Conservation (phyloP, 257 asterid species). For the Fraxinus cuspidata region DNA sequence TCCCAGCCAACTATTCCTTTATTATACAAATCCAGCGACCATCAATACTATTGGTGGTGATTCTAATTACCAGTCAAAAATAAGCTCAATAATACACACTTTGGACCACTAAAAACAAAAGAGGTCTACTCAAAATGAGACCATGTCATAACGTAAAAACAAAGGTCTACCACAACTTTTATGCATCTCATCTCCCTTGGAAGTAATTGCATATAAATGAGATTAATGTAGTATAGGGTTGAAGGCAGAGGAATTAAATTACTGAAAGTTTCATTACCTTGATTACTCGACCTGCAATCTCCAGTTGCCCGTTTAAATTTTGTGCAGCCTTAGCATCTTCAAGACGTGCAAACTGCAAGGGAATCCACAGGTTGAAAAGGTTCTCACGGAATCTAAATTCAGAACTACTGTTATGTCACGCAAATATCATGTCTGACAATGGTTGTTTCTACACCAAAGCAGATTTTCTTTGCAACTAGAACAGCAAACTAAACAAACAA, state of each 20-base stretch:
- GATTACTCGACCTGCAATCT: conserved; percentile 66
- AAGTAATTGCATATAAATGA: conserved; percentile 6
- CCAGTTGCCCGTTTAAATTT: conserved; percentile 66
- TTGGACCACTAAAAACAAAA: too few relatives aligned
- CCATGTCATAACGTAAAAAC: neutral
- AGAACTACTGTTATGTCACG: conserved; percentile 2
- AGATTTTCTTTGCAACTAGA: conserved; percentile 21
- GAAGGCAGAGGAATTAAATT: conserved; percentile 6
- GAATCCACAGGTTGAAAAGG: conserved; percentile 14
- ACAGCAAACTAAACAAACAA: conserved; percentile 14
- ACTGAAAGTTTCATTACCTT: conserved; percentile 41
- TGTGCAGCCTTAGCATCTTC: conserved; percentile 76
- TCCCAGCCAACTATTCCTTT: neutral
- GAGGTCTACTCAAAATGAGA: neutral
- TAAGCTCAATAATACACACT: neutral
- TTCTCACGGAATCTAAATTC: conserved; percentile 6
- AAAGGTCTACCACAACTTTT: conserved; percentile 5
- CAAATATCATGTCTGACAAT: neutral
- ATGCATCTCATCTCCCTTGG: conserved; percentile 13
- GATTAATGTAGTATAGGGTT: neutral
- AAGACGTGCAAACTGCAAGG: conserved; percentile 61
- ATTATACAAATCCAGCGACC: neutral
- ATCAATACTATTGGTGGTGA: neutral
- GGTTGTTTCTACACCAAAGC: neutral
- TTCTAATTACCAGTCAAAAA: neutral